phyloP scores from a whole-genome alignment of 306 rosid genomes.

The Chamaecrista fasciculata region DNA sequence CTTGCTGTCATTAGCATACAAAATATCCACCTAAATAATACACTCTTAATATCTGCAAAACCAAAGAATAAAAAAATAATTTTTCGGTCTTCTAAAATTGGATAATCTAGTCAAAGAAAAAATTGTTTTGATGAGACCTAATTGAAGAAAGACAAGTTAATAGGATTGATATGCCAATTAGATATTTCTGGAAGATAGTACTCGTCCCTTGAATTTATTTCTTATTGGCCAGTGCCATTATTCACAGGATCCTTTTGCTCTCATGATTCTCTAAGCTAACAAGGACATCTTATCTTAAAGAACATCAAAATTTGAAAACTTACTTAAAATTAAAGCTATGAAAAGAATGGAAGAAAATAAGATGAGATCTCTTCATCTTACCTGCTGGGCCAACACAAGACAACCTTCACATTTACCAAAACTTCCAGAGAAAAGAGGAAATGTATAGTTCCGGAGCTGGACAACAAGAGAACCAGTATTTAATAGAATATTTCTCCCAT shows the following conservation, averaged over 20 bases:
- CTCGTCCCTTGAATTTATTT: neutral
- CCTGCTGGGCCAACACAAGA: conserved; percentile 96
- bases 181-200: conserved; percentile 5
- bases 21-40: neutral
- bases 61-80: neutral
- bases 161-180: conserved; percentile 9
- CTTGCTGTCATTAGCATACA: neutral
- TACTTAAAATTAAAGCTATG: conserved; percentile 17
- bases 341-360: conserved; percentile 15
- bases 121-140: neutral
- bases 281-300: conserved; percentile 16
- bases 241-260: neutral
- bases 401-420: conserved; percentile 83
- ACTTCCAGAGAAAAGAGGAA: conserved; percentile 82
- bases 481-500: conserved; percentile 78
- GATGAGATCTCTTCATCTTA: conserved; percentile 30
- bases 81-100: neutral
- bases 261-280: conserved; percentile 4
- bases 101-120: neutral
- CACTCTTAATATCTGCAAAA: neutral
- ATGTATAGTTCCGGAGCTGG: conserved; percentile 74
- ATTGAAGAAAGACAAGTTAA: neutral
- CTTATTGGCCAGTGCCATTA: neutral
- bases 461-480: conserved; percentile 66
- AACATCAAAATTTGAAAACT: conserved; percentile 8